These are phyloP conservation scores for Russula dissimulans DNA, from an alignment of 768 basidiomycete species.

Conservation along the genomic window DNA sequence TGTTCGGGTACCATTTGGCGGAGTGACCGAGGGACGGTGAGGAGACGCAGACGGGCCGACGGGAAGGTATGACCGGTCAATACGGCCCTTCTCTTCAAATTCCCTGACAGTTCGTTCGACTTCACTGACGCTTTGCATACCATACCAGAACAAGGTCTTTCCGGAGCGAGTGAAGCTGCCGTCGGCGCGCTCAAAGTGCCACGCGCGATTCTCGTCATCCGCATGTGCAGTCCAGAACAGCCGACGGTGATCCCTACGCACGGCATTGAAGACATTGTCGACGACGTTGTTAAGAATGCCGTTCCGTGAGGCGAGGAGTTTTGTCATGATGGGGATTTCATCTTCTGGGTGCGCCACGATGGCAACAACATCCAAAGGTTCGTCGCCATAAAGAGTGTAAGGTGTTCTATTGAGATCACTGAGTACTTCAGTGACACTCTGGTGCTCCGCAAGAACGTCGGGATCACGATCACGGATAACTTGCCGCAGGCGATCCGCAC, in stretches of 20 bases:
- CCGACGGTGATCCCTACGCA: slow-evolving; percentile 87
- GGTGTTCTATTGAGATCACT: slow-evolving; percentile 71
- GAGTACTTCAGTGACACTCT: slow-evolving; percentile 83
- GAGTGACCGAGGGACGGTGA: slow-evolving; percentile 30
- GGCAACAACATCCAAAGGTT: slow-evolving; percentile 91
- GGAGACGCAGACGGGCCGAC: slow-evolving; percentile 66
- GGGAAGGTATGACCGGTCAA: slow-evolving; percentile 85
- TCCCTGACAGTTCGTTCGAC: slow-evolving; percentile 76
- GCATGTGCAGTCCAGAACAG: slow-evolving; percentile 98
- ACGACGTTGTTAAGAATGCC: slow-evolving; percentile 91
- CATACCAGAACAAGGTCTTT: slow-evolving; percentile 96
- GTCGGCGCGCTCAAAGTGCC: slow-evolving; percentile 98
- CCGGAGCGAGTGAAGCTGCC: slow-evolving; percentile 95
- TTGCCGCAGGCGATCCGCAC: slow-evolving; percentile 89
- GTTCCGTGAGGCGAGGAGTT: slow-evolving; percentile 78
- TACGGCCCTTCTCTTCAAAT: slow-evolving; percentile 63
- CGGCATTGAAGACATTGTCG: slow-evolving; percentile 95
- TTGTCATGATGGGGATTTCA: slow-evolving; percentile 85
- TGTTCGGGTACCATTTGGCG: slow-evolving; percentile 37
- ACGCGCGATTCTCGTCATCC: slow-evolving; percentile 93
- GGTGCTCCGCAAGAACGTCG: slow-evolving; percentile 72
- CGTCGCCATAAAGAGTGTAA: slow-evolving; percentile 96
- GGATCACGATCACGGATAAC: slow-evolving; percentile 94
- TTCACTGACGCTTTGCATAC: slow-evolving; percentile 82
- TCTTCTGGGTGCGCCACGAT: slow-evolving; percentile 88